Base-by-base conservation (phyloP, 495 filamentous ascomycete species). In the Penicillium canescens region DNA sequence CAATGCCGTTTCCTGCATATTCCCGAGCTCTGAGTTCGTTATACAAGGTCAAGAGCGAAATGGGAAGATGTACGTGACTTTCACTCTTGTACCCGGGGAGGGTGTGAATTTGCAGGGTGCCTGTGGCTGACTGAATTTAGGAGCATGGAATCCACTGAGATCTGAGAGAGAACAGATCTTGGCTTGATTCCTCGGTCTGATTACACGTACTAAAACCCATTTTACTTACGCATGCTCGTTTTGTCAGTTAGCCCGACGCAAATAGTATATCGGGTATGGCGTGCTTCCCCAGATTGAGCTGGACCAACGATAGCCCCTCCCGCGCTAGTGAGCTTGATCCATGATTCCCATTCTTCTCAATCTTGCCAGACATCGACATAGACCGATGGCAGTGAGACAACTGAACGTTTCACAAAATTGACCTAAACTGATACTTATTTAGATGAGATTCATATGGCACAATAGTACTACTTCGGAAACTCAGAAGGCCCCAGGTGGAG, bases 251-350 rank as follows among this genome's bases (percentile, higher is more conserved):
- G 24, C 43, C 16, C 5, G 9, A 46, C 44, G 33, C 33, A 47
- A 37, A 47, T 47, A 24, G 23, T 24, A 24, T 4, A 24, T 24
- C 23, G 23, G 23, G 23, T 24, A 24, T 24, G 33, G 33, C 23
- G 44, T 47, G 44, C 44, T 47, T 47, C 33, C 16, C 33, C 10
- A 31, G 44, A 24, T 47, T 46, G 44, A 46, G 44, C 44, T 44
- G 13, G 26, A 44, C 26, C 8, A 34, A 45, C n/a, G 24, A 33
- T 44, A 44, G 18, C 18, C 18, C 18, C 18, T 18, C 18, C 18
- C 18, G 18, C 18, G 42, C 18, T 37, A 16, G 45, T 38, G 34
- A 38, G 45, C 7, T 37, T 47, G 34, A 38, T 47, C 45, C 4
- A 31, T 21, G 20, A 38, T 21, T 20, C 33, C 33, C 13, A 21